These are phyloP conservation scores for Cercospora janseana DNA, from an alignment of 2,329 filamentous ascomycete species.

Conservation along the genomic window DNA sequence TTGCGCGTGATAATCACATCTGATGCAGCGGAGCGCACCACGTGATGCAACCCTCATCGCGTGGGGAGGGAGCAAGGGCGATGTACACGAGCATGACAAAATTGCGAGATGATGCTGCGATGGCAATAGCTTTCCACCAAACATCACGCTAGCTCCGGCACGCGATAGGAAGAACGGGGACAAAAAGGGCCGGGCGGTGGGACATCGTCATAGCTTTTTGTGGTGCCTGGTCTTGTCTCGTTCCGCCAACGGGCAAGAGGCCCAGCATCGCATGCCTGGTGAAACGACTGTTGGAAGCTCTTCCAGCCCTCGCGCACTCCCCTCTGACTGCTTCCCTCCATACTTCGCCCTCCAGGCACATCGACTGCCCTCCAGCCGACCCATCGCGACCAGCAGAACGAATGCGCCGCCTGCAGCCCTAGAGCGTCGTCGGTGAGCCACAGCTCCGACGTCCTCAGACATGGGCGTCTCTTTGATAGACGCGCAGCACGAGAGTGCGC, in stretches of 20 bases:
- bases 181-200: slow-evolving; percentile 1
- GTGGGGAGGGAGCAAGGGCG: too few species aligned
- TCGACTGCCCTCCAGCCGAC: neutral
- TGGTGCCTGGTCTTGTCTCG: neutral
- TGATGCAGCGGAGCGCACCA: slow-evolving; percentile 37
- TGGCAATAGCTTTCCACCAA: slow-evolving; percentile 3
- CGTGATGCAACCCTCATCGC: slow-evolving; percentile 23
- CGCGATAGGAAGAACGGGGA: slow-evolving; percentile 1
- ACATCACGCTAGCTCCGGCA: slow-evolving; percentile 2
- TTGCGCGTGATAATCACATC: slow-evolving; percentile 41
- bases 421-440: slow-evolving; percentile 7
- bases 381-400: neutral
- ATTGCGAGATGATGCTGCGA: too few species aligned
- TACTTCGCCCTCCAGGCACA: neutral
- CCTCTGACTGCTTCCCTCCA: neutral
- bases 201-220: slow-evolving; percentile 7
- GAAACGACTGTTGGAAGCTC: neutral
- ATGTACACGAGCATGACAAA: too few species aligned
- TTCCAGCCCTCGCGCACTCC: neutral
- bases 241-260: slow-evolving; percentile 5
- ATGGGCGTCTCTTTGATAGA: slow-evolving; percentile 81
- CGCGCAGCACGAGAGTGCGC: slow-evolving; percentile 73
- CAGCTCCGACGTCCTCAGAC: slow-evolving; percentile 5
- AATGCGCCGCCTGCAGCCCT: slow-evolving; percentile 10
- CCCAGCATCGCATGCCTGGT: slow-evolving; percentile 3